These are phyloP conservation scores for Hysterium pulicare DNA, from an alignment of 2,329 filamentous ascomycete genomes.

Conservation along the genomic window DNA sequence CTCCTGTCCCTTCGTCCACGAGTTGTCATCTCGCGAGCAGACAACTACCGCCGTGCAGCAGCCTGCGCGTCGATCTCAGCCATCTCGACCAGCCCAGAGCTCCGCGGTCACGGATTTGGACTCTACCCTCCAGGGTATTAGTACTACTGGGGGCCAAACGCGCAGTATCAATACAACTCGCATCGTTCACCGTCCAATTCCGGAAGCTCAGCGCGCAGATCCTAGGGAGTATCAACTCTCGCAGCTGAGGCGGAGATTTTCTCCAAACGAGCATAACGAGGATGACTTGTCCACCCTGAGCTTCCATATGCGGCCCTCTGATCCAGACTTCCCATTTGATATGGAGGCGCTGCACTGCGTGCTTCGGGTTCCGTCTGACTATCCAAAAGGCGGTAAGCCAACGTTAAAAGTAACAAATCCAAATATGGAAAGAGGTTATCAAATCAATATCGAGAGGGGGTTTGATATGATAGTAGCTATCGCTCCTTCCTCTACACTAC, in stretches of 20 bases:
- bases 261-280: conserved; percentile 40
- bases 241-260: conserved; percentile 67
- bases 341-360: conserved; percentile 66
- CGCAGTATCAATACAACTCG: conserved; percentile 42
- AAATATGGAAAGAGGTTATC: conserved; percentile 67
- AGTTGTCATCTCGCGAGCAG: conserved; percentile 20
- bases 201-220: conserved; percentile 61
- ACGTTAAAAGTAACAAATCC: conserved; percentile 61
- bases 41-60: conserved; percentile 16
- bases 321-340: conserved; percentile 82
- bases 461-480: conserved; percentile 64
- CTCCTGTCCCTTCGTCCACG: conserved; percentile 51
- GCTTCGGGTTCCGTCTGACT: conserved; percentile 61
- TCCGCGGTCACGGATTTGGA: conserved; percentile 7
- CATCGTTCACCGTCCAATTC: conserved; percentile 63
- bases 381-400: conserved; percentile 56
- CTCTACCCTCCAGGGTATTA: conserved; percentile 9
- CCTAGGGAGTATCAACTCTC: conserved; percentile 71
- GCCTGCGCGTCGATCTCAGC: conserved; percentile 12
- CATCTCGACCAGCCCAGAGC: conserved; percentile 7
- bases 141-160: conserved; percentile 17
- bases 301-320: conserved; percentile 68
- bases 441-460: conserved; percentile 72
- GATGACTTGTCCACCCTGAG: conserved; percentile 55
- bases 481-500: conserved; percentile 55